A percentile compares a stretch with the other conserved stretches of the same genome.
Evolutionary conservation across 2,329 filamentous ascomycete species (phyloP).

Genomic region (Hymenoscyphus infarciens): DNA sequence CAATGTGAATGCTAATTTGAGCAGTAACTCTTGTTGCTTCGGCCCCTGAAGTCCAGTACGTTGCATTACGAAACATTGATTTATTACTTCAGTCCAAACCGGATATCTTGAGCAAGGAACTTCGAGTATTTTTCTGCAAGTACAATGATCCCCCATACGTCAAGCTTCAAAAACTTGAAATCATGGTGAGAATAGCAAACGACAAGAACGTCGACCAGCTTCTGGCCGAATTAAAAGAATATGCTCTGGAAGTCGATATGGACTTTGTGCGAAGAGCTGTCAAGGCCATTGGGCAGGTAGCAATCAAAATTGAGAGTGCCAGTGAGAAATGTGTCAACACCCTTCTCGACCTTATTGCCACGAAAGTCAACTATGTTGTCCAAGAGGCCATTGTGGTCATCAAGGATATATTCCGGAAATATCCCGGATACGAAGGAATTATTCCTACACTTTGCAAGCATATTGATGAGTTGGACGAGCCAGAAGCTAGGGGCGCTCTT

Average conservation of each 20-base stretch:
- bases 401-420: constrained; percentile 97
- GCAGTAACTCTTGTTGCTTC: constrained; percentile 92
- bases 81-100: constrained; percentile 92
- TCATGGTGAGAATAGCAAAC: constrained; percentile 98
- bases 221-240: constrained; percentile 91
- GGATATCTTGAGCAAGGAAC: constrained; percentile 93
- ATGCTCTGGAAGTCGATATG: constrained; percentile 97
- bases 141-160: constrained; percentile 98
- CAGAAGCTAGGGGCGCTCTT: constrained; percentile 80
- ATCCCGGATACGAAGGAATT: constrained; percentile 95
- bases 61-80: constrained; percentile 93
- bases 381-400: constrained; percentile 99
- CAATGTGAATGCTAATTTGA: constrained; percentile 17
- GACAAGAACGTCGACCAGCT: constrained; percentile 95
- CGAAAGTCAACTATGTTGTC: constrained; percentile 98
- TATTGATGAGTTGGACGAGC: constrained; percentile 95
- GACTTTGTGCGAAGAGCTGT: constrained; percentile 94
- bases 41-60: constrained; percentile 95
- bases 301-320: constrained; percentile 95
- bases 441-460: constrained; percentile 95
- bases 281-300: constrained; percentile 94
- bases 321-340: constrained; percentile 96
- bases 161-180: constrained; percentile 96
- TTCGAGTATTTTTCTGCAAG: constrained; percentile 99
- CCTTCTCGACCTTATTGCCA: constrained; percentile 88